Evolutionary conservation across 805 yeast genomes (phyloP), one percentile per base, ranked within the genome.

Genomic region (Barnettozyma sucrosica): DNA sequence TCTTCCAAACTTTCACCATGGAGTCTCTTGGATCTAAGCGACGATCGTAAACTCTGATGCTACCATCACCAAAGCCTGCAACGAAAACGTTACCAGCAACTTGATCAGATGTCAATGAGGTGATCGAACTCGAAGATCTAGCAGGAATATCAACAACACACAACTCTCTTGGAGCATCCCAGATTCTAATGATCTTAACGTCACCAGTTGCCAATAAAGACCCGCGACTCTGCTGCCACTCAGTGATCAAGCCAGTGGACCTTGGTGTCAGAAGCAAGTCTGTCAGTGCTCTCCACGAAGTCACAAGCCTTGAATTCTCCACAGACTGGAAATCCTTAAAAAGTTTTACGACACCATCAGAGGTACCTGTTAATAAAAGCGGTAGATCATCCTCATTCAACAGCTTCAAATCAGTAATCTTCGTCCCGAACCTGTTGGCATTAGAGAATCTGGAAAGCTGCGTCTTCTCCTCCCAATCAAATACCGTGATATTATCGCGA

Each of bases 161-260:
- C 44, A 85, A 72, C 61, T 93, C 99, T 32, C 97, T 72, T 11
- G 96, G 93, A 0, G 98, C 98, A 67, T 93, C 98, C 99, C 99
- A 93, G 2, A 90, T 73, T 48, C 96, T 72, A 47, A 93, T 88
- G 21, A 89, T 82, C 57, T 90, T 87, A 8, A 88, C 96, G 69
- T 93, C 98, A 41, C 99, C 99, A 36, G 96, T 89, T 1, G 87
- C 96, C 46, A 92, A 69, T 34, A 93, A 69, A 0, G 96, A 80
- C 0, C 99, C 99, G 51, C 97, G 72, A 40, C 93, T 84, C 61
- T 93, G 99, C 64, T 92, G 98, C 99, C 99, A 93, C 55, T 93
- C 98, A 10, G 90, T 80, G 18, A 89, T 76, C 45, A 92, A 69
- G 4, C 97, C 97, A 14, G 88, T 80, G 24, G 89, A 83, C 57